Evolutionary conservation across 73 alveolate species (phyloP).

Genomic region (Tetrahymena elliotti): DNA sequence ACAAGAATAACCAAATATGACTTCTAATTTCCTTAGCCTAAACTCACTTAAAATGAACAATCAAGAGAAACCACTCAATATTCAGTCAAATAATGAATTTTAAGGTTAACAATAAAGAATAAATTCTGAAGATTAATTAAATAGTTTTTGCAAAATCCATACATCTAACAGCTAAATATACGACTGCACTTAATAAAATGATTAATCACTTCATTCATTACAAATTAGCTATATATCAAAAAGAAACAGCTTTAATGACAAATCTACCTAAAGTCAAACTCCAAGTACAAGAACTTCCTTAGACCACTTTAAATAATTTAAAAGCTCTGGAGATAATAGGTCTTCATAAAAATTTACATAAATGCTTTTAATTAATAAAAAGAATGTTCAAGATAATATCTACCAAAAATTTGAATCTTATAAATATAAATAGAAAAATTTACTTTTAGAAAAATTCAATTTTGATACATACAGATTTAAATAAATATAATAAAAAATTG

Average conservation of each 20-base stretch:
- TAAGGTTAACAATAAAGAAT: not conserved
- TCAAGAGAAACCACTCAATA: not conserved
- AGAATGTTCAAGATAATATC: not conserved
- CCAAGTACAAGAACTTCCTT: not conserved
- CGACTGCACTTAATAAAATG: not conserved
- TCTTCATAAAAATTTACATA: not conserved
- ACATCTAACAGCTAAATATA: not conserved
- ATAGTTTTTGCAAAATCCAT: not conserved
- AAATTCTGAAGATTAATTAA: not conserved
- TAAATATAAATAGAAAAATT: not conserved
- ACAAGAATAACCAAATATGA: not conserved
- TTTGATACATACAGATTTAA: not conserved
- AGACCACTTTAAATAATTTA: not conserved
- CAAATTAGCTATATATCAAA: not conserved
- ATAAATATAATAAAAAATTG: not conserved
- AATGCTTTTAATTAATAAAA: not conserved
- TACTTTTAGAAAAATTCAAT: not conserved
- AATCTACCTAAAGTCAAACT: not conserved
- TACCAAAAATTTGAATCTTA: not conserved
- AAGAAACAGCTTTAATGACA: not conserved
- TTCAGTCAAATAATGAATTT: not conserved
- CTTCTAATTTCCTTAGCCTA: not conserved
- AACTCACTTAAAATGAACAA: not conserved
- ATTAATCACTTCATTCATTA: not conserved
- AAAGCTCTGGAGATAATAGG: not conserved